Evolutionary conservation across 441 rosid species (phyloP).

Genomic region (Erodium trifolium): DNA sequence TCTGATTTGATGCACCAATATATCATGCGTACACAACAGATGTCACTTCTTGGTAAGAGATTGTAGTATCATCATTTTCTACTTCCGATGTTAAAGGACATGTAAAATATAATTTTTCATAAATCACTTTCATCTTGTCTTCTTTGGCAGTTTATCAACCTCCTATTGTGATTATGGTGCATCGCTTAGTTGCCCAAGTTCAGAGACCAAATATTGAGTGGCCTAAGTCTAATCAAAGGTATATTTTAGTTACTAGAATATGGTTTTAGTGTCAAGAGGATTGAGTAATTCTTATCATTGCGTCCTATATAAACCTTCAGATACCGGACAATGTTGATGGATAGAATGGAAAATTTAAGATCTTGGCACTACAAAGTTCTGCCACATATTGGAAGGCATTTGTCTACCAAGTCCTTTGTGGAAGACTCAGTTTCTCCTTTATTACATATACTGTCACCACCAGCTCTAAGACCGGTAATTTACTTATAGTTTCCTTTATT

Average conservation of each 20-base stretch:
- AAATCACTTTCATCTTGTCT: conserved; percentile 14
- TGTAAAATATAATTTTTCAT: conserved; percentile 10
- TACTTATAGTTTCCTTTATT: conserved; percentile 10
- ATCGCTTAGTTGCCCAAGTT: conserved; percentile 67
- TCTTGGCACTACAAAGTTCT: conserved; percentile 72
- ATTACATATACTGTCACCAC: conserved; percentile 76
- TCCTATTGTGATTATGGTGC: conserved; percentile 53
- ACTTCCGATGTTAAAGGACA: conserved; percentile 15
- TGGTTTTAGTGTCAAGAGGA: conserved; percentile 11
- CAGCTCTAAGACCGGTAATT: conserved; percentile 76
- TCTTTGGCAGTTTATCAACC: conserved; percentile 65
- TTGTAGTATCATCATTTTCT: conserved; percentile 9
- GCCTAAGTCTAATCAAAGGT: conserved; percentile 93
- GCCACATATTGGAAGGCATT: conserved; percentile 75
- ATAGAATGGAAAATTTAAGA: conserved; percentile 55
- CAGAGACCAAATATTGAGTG: conserved; percentile 81
- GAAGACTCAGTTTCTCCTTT: conserved; percentile 72
- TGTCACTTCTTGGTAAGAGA: conserved; percentile 60
- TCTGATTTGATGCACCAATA: conserved; percentile 72
- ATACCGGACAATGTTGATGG: conserved; percentile 57
- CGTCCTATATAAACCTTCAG: conserved; percentile 37
- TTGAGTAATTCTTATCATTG: conserved; percentile 21
- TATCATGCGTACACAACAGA: conserved; percentile 66
- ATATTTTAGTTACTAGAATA: conserved; percentile 15
- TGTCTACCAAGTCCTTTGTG: conserved; percentile 57